These are phyloP conservation scores for Hura crepitans DNA, from an alignment of 441 rosid species.

Conservation along the genomic window DNA sequence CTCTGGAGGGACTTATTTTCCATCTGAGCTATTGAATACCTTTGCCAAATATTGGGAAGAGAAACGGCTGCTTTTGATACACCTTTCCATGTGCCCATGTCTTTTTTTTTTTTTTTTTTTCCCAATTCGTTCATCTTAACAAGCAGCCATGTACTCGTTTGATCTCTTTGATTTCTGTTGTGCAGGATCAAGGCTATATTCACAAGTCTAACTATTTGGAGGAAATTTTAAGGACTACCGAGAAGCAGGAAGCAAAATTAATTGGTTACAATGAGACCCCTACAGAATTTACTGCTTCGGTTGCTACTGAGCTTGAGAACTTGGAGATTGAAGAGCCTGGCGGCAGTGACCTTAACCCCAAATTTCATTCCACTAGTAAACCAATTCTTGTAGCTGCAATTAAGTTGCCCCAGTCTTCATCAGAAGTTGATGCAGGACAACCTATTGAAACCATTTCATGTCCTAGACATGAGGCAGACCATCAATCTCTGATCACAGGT, in stretches of 20 bases:
- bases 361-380: slow-evolving; percentile 22
- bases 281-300: slow-evolving; percentile 38
- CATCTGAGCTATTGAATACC: no score
- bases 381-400: slow-evolving; percentile 27
- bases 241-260: slow-evolving; percentile 59
- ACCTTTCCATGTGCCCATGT: no score
- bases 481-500: slow-evolving; percentile 25
- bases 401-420: slow-evolving; percentile 20
- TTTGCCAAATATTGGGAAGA: not conserved
- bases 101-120: not conserved
- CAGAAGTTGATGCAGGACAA: slow-evolving; percentile 22
- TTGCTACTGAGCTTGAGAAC: slow-evolving; percentile 28
- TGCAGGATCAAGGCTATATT: slow-evolving; percentile 58
- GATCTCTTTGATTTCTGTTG: slow-evolving; percentile 21
- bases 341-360: slow-evolving; percentile 18
- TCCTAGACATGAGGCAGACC: slow-evolving; percentile 28
- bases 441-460: slow-evolving; percentile 24
- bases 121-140: not conserved
- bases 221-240: slow-evolving; percentile 49
- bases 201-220: slow-evolving; percentile 52
- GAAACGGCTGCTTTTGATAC: not conserved
- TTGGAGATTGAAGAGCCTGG: slow-evolving; percentile 32
- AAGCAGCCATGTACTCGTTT: slow-evolving; percentile 6
- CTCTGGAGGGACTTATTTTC: no score
- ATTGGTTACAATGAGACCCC: slow-evolving; percentile 84